These are phyloP conservation scores for Syzygium aromaticum DNA, from an alignment of 345 rosid species.

Conservation along the genomic window DNA sequence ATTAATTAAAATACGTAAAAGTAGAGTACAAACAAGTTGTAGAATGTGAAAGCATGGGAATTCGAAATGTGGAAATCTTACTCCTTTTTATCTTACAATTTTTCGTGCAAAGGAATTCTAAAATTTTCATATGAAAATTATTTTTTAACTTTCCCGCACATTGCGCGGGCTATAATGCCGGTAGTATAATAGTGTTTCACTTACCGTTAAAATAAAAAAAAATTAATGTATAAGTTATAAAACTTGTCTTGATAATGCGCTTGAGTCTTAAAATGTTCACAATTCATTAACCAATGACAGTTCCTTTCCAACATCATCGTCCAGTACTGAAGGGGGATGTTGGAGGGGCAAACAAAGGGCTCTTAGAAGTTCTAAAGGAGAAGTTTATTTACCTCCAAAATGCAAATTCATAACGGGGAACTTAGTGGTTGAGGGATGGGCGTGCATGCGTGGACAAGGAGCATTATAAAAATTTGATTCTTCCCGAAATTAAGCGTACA, in stretches of 20 bases:
- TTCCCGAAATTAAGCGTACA: not conserved
- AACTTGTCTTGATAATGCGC: not conserved
- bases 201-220: not conserved
- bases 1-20: too few relatives aligned
- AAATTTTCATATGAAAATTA: not conserved
- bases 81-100: not conserved
- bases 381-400: not conserved
- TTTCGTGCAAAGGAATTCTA: not conserved
- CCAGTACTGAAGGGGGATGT: not conserved
- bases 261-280: not conserved
- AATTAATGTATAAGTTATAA: not conserved
- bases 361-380: not conserved
- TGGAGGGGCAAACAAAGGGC: not conserved
- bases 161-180: not conserved
- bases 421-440: not conserved
- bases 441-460: not conserved
- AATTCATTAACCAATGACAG: not conserved
- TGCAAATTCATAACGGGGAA: not conserved
- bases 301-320: not conserved
- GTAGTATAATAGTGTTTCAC: not conserved
- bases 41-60: too few relatives aligned
- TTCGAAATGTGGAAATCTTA: too few relatives aligned
- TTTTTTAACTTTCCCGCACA: not conserved
- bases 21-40: too few relatives aligned
- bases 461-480: not conserved